Percentiles rank a stretch among this genome's conserved stretches.
Conservation (phyloP, 208 protist genomes). For the Leptomonas seymouri region DNA sequence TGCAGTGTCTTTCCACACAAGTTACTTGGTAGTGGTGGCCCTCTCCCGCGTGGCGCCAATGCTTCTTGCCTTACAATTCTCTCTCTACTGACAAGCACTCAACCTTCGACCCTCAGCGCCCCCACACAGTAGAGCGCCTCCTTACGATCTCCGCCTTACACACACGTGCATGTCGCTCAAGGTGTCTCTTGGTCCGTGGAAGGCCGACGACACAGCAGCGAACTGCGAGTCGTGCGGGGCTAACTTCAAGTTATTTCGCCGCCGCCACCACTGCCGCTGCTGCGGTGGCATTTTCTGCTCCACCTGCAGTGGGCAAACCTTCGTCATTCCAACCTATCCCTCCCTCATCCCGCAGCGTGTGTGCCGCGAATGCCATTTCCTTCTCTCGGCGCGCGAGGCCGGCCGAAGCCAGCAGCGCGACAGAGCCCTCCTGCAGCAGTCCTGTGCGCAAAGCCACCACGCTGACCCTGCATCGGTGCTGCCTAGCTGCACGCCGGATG, state of each 20-base stretch:
- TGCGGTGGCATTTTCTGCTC: conserved; percentile 54
- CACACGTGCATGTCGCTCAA: conserved; percentile 27
- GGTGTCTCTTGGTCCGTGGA: conserved; percentile 32
- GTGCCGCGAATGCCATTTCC: conserved; percentile 34
- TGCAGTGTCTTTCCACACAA: no score
- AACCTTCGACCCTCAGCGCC: no score
- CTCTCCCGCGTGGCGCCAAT: no score
- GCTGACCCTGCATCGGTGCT: neutral
- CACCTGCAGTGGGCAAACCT: conserved; percentile 34
- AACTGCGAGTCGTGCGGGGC: conserved; percentile 39
- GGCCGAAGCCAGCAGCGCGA: conserved; percentile 12
- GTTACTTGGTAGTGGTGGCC: no score
- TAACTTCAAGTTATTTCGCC: conserved; percentile 34
- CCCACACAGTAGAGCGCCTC: no score
- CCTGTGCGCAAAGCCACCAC: neutral
- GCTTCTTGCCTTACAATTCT: no score
- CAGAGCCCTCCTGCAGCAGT: conserved; percentile 1
- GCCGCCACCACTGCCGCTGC: conserved; percentile 44
- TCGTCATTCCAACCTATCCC: conserved; percentile 25
- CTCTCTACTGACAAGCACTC: no score
- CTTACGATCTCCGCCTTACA: no score
- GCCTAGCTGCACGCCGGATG: neutral
- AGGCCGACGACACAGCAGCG: conserved; percentile 24
- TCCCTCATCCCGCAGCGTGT: conserved; percentile 43
- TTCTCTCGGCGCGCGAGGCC: conserved; percentile 8